phyloP scores from a whole-genome alignment of 2,329 filamentous ascomycete genomes.

The Thelonectria blattea region DNA sequence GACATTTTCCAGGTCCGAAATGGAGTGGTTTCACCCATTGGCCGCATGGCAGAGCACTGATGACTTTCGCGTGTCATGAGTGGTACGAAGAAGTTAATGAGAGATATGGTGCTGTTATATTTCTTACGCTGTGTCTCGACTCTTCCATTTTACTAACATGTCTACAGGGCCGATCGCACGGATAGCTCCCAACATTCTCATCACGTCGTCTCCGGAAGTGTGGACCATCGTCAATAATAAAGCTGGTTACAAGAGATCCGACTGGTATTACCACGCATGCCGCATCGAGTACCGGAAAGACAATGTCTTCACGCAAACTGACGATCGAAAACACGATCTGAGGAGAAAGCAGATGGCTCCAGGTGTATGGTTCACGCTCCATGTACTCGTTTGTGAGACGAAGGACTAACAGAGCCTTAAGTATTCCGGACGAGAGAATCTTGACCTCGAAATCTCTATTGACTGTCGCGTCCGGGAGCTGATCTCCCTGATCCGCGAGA shows the following conservation, averaged over 20 bases:
- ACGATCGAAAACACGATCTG: slow-evolving; percentile 53
- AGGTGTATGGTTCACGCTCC: slow-evolving; percentile 48
- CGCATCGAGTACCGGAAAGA: slow-evolving; percentile 57
- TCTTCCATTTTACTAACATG: background rate
- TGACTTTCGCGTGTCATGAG: slow-evolving; percentile 12
- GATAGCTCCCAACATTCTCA: slow-evolving; percentile 53
- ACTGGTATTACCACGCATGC: slow-evolving; percentile 53
- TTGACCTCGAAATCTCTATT: slow-evolving; percentile 55
- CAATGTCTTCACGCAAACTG: slow-evolving; percentile 58
- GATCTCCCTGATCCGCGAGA: slow-evolving; percentile 49
- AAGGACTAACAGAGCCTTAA: slow-evolving; percentile 25
- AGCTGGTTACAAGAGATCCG: slow-evolving; percentile 48
- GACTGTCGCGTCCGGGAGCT: slow-evolving; percentile 54
- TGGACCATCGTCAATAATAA: slow-evolving; percentile 51
- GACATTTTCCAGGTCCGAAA: slow-evolving; percentile 12
- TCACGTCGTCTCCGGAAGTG: slow-evolving; percentile 56
- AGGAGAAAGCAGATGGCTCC: slow-evolving; percentile 57
- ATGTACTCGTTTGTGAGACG: no score
- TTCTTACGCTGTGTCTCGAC: background rate
- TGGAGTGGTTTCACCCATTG: slow-evolving; percentile 12
- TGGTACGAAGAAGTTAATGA: slow-evolving; percentile 18
- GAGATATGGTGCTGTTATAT: slow-evolving; percentile 5
- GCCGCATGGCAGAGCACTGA: slow-evolving; percentile 20
- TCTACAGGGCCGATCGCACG: slow-evolving; percentile 39
- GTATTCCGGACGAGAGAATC: slow-evolving; percentile 64